Evolutionary conservation across 140 eudicot species (phyloP).

Genomic region (Bidens hawaiensis): DNA sequence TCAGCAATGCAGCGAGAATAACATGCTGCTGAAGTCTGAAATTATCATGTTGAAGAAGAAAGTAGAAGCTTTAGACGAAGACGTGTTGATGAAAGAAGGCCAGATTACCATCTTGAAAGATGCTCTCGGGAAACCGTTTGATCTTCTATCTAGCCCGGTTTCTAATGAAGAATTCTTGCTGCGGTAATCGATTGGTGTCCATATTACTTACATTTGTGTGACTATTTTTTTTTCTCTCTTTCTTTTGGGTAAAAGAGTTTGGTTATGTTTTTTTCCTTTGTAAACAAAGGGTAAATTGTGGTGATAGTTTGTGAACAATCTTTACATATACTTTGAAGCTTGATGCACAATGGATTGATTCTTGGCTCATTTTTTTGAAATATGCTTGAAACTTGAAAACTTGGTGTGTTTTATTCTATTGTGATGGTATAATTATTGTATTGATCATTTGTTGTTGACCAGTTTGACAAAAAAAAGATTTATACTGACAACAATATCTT

Average conservation of each 20-base stretch:
- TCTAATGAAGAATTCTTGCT: conserved; percentile 36
- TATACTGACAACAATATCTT: too few relatives aligned
- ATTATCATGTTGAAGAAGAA: conserved; percentile 64
- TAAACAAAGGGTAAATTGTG: conserved; percentile 24
- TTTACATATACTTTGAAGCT: conserved; percentile 17
- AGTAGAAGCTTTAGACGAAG: conserved; percentile 82
- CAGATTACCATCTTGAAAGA: conserved; percentile 87
- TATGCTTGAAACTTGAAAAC: conserved; percentile 6
- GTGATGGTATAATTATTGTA: not conserved
- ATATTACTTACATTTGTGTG: conserved; percentile 22
- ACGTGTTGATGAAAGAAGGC: conserved; percentile 84
- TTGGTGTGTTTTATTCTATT: not conserved
- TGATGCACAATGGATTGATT: not conserved
- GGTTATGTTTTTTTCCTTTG: conserved; percentile 25
- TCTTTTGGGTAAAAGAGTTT: conserved; percentile 15
- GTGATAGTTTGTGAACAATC: conserved; percentile 16
- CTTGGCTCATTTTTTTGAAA: conserved; percentile 2
- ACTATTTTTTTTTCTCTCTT: not conserved
- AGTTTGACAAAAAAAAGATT: too few relatives aligned
- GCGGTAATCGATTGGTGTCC: conserved; percentile 14
- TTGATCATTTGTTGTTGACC: too few relatives aligned
- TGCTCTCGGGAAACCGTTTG: conserved; percentile 67
- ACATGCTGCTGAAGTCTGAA: conserved; percentile 69
- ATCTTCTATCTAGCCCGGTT: conserved; percentile 61
- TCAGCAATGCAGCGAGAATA: conserved; percentile 67